Evolutionary conservation across 257 asterid species (phyloP).

Genomic region (Dorcoceras hygrometricum): DNA sequence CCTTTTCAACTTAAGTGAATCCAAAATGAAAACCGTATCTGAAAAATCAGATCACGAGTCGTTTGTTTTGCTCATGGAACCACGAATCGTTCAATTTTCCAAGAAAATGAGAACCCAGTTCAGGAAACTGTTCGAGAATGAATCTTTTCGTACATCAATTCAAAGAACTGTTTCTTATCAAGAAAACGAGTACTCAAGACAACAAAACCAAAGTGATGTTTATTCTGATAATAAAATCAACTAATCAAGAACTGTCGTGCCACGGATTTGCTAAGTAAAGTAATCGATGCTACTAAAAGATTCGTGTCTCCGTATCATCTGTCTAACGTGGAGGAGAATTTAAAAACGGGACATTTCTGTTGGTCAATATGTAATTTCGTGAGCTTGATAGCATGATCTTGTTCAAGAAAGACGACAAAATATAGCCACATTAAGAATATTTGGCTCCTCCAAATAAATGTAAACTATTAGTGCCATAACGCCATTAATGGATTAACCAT

Average conservation of each 20-base stretch:
- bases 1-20: neutral
- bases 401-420: neutral
- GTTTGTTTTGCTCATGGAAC: too few relatives aligned
- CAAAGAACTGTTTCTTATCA: neutral
- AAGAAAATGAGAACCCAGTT: neutral
- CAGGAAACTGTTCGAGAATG: conserved; percentile 9
- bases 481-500: too few relatives aligned
- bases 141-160: neutral
- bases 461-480: neutral
- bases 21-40: too few relatives aligned
- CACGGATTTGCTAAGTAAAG: neutral
- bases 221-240: neutral
- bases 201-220: neutral
- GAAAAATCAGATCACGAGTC: too few relatives aligned
- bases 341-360: neutral
- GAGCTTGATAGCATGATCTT: neutral
- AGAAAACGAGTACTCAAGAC: neutral
- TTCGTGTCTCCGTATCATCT: conserved; percentile 15
- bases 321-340: conserved; percentile 11
- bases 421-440: neutral
- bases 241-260: neutral
- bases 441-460: neutral
- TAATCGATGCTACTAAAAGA: neutral
- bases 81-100: neutral
- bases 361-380: neutral